A percentile compares a stretch with the other conserved stretches of the same genome.
Evolutionary conservation across 768 basidiomycete species (phyloP).

Genomic region (Trametes elegans): DNA sequence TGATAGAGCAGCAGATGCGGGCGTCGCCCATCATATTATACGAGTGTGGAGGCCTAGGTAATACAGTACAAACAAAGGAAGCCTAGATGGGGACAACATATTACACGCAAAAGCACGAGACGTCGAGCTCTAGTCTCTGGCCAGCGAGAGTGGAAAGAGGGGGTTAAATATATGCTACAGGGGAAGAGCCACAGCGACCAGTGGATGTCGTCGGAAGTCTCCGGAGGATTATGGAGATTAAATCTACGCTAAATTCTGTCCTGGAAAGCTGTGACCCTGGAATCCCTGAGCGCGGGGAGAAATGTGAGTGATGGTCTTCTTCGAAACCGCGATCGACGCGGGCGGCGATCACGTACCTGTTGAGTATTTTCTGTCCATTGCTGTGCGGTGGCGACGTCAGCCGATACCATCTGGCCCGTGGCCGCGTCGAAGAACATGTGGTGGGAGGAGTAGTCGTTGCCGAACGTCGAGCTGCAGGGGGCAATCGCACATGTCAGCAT

Average conservation of each 20-base stretch:
- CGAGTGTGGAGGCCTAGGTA: too few species aligned
- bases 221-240: conserved; percentile 3
- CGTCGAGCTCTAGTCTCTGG: too few species aligned
- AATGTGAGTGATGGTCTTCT: conserved; percentile 1
- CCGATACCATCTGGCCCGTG: conserved; percentile 12
- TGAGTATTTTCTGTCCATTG: conserved; percentile 10
- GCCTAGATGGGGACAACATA: too few species aligned
- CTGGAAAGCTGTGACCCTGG: conserved; percentile 6
- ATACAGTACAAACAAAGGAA: too few species aligned
- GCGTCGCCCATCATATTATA: too few species aligned
- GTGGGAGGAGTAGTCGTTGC: conserved; percentile 8
- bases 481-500: conserved; percentile 1
- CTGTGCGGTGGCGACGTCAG: conserved; percentile 4
- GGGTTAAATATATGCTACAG: conserved; percentile 20
- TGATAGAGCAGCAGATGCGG: too few species aligned
- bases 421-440: conserved; percentile 11
- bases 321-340: neutral
- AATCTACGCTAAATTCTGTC: conserved; percentile 2
- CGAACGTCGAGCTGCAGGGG: neutral
- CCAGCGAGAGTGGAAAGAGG: too few species aligned
- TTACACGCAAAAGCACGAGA: too few species aligned
- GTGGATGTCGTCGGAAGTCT: neutral
- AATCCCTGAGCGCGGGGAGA: neutral
- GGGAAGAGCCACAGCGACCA: neutral
- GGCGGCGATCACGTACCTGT: conserved; percentile 2